Percentiles rank a stretch among this genome's conserved stretches.
Conservation (phyloP, 106 monocot genomes). For the Amphibolis antarctica region DNA sequence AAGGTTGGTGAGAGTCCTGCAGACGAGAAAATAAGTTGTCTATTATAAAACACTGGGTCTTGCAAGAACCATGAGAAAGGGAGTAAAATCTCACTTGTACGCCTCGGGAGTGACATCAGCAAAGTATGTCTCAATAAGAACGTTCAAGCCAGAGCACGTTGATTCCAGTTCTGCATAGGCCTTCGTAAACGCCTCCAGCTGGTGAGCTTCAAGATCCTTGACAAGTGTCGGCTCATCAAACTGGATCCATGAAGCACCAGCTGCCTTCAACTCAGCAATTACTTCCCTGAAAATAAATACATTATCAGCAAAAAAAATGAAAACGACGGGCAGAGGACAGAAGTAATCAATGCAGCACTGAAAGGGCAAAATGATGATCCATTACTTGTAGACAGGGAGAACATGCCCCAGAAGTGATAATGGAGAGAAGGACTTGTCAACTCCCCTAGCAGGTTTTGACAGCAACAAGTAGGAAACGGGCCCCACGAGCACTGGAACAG, state of each 20-base stretch:
- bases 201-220: constrained; percentile 49
- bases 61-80: not conserved
- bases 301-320: not conserved
- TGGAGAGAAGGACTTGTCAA: constrained; percentile 59
- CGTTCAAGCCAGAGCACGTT: constrained; percentile 59
- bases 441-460: constrained; percentile 73
- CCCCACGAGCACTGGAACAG: constrained; percentile 74
- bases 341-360: not conserved
- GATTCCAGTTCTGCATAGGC: constrained; percentile 67
- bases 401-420: constrained; percentile 52
- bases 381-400: constrained; percentile 76
- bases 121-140: constrained; percentile 79
- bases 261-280: constrained; percentile 71
- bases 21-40: not conserved
- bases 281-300: constrained; percentile 44
- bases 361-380: not conserved
- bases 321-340: not conserved
- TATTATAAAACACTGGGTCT: not conserved
- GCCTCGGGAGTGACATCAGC: constrained; percentile 74
- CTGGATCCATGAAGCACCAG: constrained; percentile 87
- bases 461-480: constrained; percentile 82
- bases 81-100: constrained; percentile 55
- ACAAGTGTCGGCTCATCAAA: constrained; percentile 86
- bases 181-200: constrained; percentile 56
- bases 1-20: constrained; percentile 42